Evolutionary conservation across 805 yeast species (phyloP), one percentile per base, ranked within the genome.

Genomic region (Lachancea meyersii): DNA sequence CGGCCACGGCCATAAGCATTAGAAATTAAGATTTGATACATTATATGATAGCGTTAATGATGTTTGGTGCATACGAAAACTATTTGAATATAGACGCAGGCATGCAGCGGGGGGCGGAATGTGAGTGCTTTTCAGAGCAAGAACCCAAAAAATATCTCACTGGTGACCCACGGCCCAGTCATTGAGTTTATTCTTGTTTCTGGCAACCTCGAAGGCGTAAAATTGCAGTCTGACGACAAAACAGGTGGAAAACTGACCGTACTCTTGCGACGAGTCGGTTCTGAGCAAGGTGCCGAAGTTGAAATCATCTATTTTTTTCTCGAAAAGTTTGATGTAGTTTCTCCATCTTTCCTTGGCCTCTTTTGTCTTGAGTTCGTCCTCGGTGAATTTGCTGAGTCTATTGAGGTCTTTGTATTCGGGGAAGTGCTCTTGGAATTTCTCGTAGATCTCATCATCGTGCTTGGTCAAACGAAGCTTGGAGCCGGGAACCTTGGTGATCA

Each of bases 281-380:
- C 99, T 82, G 56, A 93, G 70, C 53, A 93, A 71, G 14, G 97
- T 89, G 49, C 99, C 99, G 63, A 93, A 93, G 68, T 93, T 93
- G 70, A 76, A 93, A 67, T 93, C 97, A 48, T 84, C 93, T 45
- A 93, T 75, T 42, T 63, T 71, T 42, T 80, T 76, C 61, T 93
- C 95, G 69, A 87, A 93, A 48, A 77, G 70, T 58, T 81, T 85
- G 68, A 91, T 79, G 62, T 80, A 93, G 19, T 66, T 69, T 75
- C 97, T 85, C 99, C 99, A 93, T 70, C 77, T 80, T 47, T 76
- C 83, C 67, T 93, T 93, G 47, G 94, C 95, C 21, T 61, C 69
- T 28, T 76, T 72, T 37, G 82, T 76, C 68, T 93, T 93, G 82
- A 93, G 79, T 39, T 79, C 86, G 24, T 79, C 82, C 67, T 93